Evolutionary conservation across 768 basidiomycete genomes (phyloP).

Genomic region (Lyophyllum shimeji): DNA sequence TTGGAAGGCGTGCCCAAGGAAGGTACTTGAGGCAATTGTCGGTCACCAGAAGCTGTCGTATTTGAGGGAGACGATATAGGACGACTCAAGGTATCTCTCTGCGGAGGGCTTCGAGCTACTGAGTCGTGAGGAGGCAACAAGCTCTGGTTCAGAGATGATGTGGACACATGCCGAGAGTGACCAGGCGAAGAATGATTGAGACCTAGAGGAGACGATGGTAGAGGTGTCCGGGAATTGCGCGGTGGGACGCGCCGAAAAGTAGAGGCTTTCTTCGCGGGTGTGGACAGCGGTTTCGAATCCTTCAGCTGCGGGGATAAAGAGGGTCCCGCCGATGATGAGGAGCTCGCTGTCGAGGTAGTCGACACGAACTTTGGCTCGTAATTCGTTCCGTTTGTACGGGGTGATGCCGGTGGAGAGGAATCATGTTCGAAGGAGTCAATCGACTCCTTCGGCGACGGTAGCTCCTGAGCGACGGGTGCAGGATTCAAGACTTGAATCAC

Average conservation of each 20-base stretch:
- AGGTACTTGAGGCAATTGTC: neutral
- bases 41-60: neutral
- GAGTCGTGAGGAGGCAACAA: neutral
- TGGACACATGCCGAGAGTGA: conserved; percentile 15
- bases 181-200: conserved; percentile 18
- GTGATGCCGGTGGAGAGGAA: neutral
- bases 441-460: neutral
- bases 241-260: conserved; percentile 51
- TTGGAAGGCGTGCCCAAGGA: neutral
- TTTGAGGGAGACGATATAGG: neutral
- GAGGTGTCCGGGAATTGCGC: conserved; percentile 32
- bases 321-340: neutral
- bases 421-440: neutral
- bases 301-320: conserved; percentile 9
- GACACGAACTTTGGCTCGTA: neutral
- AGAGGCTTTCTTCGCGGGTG: conserved; percentile 30
- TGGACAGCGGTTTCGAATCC: neutral
- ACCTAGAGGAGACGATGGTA: conserved; percentile 32
- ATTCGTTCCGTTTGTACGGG: neutral
- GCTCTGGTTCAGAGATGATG: conserved; percentile 6
- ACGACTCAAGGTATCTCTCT: neutral
- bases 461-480: neutral
- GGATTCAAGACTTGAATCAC: neutral
- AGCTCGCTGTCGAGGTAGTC: neutral
- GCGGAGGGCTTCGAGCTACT: neutral